Evolutionary conservation across 805 yeast genomes (phyloP).

Genomic region (Metschnikowia drakensbergensis): DNA sequence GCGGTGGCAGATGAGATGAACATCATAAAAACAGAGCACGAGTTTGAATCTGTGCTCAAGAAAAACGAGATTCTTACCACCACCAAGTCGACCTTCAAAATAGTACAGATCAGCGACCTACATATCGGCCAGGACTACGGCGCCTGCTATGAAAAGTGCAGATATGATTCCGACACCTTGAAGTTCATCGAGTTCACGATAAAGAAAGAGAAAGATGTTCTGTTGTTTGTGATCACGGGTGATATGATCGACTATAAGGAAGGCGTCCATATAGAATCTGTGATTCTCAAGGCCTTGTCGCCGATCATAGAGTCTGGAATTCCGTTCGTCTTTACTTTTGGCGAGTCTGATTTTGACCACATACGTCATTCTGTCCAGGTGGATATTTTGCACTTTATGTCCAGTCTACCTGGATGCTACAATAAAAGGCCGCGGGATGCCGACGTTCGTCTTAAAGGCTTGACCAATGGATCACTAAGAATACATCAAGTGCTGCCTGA

Average conservation of each 20-base stretch:
- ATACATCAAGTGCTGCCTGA: conserved; percentile 15
- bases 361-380: conserved; percentile 9
- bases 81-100: conserved; percentile 23
- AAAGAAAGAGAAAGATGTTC: conserved; percentile 28
- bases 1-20: conserved; percentile 14
- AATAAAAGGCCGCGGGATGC: conserved; percentile 20
- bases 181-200: conserved; percentile 27
- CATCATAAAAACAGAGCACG: conserved; percentile 11
- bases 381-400: conserved; percentile 25
- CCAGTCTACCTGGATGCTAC: conserved; percentile 36
- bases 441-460: conserved; percentile 27
- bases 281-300: conserved; percentile 27
- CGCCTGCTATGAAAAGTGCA: conserved; percentile 20
- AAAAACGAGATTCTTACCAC: conserved; percentile 17
- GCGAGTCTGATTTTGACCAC: conserved; percentile 29
- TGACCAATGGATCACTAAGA: conserved; percentile 35
- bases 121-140: conserved; percentile 35
- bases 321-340: conserved; percentile 38
- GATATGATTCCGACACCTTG: conserved; percentile 29
- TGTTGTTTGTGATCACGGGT: conserved; percentile 38
- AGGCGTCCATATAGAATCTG: conserved; percentile 27
- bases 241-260: conserved; percentile 33
- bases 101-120: conserved; percentile 38
- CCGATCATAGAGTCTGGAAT: conserved; percentile 30
- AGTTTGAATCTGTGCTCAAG: conserved; percentile 16